Base-by-base conservation (phyloP, 2,329 filamentous ascomycete genomes). In the Albophoma yamanashiensis region DNA sequence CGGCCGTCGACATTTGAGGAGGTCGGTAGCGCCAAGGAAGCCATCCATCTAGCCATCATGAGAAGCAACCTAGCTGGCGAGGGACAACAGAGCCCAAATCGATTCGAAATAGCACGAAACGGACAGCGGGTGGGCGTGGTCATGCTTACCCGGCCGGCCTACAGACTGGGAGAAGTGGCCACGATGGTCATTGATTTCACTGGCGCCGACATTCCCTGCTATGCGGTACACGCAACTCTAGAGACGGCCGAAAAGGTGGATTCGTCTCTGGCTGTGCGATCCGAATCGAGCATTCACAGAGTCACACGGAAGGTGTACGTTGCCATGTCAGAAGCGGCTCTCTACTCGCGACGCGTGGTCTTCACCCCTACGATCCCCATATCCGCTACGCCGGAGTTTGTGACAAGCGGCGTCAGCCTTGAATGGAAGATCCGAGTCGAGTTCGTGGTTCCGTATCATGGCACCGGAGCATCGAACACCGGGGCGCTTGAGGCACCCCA, bases 81-180 rank as follows among this genome's bases (percentile, higher is more conserved):
- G 53, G 82, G 84, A n/a, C 86, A 87, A 42, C 88, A 91, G 67
- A 92, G 89, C 69, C 84, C 88, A n/a, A 97, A 96, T 68, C 87
- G 92, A 45, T 99, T 97, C 71, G 92, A 96, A 70, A 97, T 99
- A 70, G 88, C 93, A 15, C 89, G 93, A 17, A 92, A 92, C 68
- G 92, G 92, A n/a, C 87, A 87, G 60, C 87, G 87, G n/a, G 92
- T 99, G 15, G 93, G 90, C 3, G 91, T 95, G 7, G 85, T 99
- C 59, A 92, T 92, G 75, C 82, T 99, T 39, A 89, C 92, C 6
- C 86, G 94, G 12, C 91, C 94, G 0, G 87, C 92, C 0, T 97
- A 95, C 76, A 84, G 92, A 53, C 79, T 99, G 1, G 94, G 94
- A 61, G 94, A 99, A 73, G 87, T 88, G 0, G 85, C 97, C 53